Conservation (phyloP, 2,329 filamentous ascomycete species). For the Pseudogymnoascus sp. region DNA sequence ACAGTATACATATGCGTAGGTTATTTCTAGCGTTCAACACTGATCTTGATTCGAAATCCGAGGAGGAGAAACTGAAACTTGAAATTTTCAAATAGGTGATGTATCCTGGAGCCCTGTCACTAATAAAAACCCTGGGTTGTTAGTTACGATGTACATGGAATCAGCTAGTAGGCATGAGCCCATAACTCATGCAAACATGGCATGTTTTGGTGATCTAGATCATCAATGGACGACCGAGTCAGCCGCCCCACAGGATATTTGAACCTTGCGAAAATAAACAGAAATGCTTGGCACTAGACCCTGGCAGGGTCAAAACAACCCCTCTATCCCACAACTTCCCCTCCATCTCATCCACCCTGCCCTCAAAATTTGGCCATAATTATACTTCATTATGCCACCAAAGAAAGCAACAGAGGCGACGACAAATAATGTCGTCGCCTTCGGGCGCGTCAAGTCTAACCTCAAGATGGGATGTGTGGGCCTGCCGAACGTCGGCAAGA, state of each 20-base stretch:
- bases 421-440: constrained; percentile 37
- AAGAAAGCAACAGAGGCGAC: constrained; percentile 30
- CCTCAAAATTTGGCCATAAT: not conserved
- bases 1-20: not conserved
- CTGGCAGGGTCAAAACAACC: not conserved
- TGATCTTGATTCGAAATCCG: not conserved
- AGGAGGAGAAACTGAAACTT: not conserved
- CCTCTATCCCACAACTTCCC: constrained; percentile 6
- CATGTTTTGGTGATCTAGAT: not conserved
- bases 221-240: not conserved
- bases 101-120: not conserved
- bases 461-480: constrained; percentile 41
- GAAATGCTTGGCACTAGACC: not conserved
- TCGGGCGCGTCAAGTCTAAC: constrained; percentile 36
- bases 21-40: not conserved
- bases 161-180: not conserved
- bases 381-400: constrained; percentile 30
- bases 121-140: too few species aligned
- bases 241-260: not conserved
- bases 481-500: constrained; percentile 38
- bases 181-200: not conserved
- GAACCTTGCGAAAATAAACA: not conserved
- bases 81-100: not conserved
- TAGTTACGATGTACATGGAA: not conserved
- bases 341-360: not conserved